Percentiles rank a stretch among this genome's conserved stretches.
Evolutionary conservation across 352 stramenopile species (phyloP).

Genomic region (Pythium utonaiense): DNA sequence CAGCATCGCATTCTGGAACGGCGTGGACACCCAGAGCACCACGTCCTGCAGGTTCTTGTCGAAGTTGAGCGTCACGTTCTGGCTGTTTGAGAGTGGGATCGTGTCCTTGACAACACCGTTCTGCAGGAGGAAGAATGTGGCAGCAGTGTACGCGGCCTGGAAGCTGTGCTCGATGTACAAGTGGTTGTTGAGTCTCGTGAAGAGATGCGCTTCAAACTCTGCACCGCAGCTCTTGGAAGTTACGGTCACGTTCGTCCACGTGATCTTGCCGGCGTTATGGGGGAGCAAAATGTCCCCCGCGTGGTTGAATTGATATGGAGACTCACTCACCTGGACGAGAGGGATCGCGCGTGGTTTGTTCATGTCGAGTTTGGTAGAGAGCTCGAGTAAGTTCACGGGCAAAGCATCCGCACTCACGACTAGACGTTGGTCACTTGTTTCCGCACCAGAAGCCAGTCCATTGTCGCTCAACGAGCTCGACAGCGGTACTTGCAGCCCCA

Average conservation of each 20-base stretch:
- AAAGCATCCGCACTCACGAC: not conserved
- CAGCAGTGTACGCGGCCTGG: slow-evolving; percentile 12
- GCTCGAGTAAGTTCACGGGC: not conserved
- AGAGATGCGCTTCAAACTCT: not conserved
- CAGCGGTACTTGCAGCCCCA: not conserved
- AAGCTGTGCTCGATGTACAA: slow-evolving; percentile 14
- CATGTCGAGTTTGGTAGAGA: too few relatives aligned
- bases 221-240: not conserved
- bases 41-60: slow-evolving; percentile 11
- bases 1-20: slow-evolving; percentile 4
- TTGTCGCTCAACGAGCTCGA: not conserved
- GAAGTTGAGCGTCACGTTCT: slow-evolving; percentile 7
- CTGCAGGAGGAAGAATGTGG: slow-evolving; percentile 5
- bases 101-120: slow-evolving; percentile 1
- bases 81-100: not conserved
- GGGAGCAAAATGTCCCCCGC: slow-evolving; percentile 3
- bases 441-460: not conserved
- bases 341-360: not conserved
- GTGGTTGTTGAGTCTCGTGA: slow-evolving; percentile 12
- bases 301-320: not conserved
- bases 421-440: not conserved
- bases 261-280: not conserved
- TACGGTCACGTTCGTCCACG: not conserved
- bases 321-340: not conserved
- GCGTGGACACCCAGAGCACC: slow-evolving; percentile 1